Base-by-base conservation (phyloP, 345 rosid species). In the Pistacia atlantica region DNA sequence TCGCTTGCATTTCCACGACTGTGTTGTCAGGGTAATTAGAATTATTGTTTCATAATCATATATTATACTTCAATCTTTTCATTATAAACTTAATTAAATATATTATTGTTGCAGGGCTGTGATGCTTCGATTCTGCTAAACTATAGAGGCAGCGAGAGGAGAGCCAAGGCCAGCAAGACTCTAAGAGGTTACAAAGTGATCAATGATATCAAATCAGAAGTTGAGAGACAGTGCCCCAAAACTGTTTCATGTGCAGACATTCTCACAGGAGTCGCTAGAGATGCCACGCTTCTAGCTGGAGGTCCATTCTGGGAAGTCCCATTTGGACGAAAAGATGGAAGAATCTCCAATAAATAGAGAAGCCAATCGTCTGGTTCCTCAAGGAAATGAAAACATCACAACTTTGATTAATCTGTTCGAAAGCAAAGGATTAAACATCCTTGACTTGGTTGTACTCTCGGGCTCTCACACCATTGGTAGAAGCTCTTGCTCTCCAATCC, bases 1-100 rank as follows among this genome's bases (percentile, higher is more conserved):
- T n/a, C 83, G 88, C 58, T 65, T 85, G 80, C 84, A 82, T 25
- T 85, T 85, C 74, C 88, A 85, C 63, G 88, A 85, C 56, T 82
- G 84, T 42, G 79, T 64, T 71, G 79, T 85, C 22, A 71, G 80
- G 73, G 83, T 80, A 76, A 33, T 33, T 17, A 51, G 16, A 8
- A 0, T 9, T 22, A 7, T 58, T 57, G n/a, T 17, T 18, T 4
- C 61, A 57, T n/a, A 57, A 6, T 42, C 8, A 42, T 42, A 38
- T 38, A 38, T 38, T 38, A 38, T 38, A 38, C 42, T 38, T 38
- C 42, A 38, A 38, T 38, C 42, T 38, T 38, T 38, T 38, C 42
- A 38, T 4, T 38, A 38, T 38, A 38, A 38, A 38, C 42, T 38
- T 38, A 38, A 38, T 38, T 4, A 0, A 38, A 42, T 25, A 25